These are phyloP conservation scores for Fonsecaea pugnacius DNA, from an alignment of 2,329 filamentous ascomycete genomes.

Conservation along the genomic window DNA sequence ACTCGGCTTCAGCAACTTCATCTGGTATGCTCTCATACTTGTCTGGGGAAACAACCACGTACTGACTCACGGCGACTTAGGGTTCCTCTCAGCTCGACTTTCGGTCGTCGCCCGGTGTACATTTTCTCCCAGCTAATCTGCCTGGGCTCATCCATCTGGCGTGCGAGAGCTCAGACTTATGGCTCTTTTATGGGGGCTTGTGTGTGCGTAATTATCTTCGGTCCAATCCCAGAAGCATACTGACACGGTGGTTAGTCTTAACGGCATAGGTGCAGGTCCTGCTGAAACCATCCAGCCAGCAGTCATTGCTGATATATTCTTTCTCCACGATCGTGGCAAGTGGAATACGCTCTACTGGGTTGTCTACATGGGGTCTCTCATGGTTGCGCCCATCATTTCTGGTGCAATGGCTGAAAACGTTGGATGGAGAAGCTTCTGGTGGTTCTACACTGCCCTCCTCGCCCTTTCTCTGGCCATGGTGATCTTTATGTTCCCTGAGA, in stretches of 20 bases:
- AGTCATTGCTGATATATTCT: conserved; percentile 68
- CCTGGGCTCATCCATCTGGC: conserved; percentile 61
- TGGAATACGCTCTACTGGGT: conserved; percentile 67
- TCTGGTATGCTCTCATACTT: conserved; percentile 51
- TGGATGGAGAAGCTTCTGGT: conserved; percentile 68
- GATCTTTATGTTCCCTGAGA: conserved; percentile 67
- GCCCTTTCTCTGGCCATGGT: conserved; percentile 56
- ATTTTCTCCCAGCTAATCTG: conserved; percentile 59
- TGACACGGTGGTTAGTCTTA: conserved; percentile 45
- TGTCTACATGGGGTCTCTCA: conserved; percentile 65
- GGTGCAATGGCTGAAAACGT: conserved; percentile 64
- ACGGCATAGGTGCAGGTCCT: conserved; percentile 66
- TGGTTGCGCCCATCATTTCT: conserved; percentile 64
- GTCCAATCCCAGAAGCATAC: not conserved
- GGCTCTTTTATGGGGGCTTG: conserved; percentile 67
- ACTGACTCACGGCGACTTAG: conserved; percentile 40
- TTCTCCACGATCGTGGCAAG: conserved; percentile 67
- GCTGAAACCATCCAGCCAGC: conserved; percentile 66
- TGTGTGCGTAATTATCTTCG: conserved; percentile 39
- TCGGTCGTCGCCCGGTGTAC: conserved; percentile 59
- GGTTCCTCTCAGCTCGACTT: conserved; percentile 61
- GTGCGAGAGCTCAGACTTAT: conserved; percentile 62
- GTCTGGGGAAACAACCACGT: conserved; percentile 17
- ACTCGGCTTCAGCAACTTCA: conserved; percentile 64
- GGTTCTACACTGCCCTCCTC: conserved; percentile 64